Evolutionary conservation across 441 rosid species (phyloP), one percentile per base, ranked within the genome.

Genomic region (Croton setiger): DNA sequence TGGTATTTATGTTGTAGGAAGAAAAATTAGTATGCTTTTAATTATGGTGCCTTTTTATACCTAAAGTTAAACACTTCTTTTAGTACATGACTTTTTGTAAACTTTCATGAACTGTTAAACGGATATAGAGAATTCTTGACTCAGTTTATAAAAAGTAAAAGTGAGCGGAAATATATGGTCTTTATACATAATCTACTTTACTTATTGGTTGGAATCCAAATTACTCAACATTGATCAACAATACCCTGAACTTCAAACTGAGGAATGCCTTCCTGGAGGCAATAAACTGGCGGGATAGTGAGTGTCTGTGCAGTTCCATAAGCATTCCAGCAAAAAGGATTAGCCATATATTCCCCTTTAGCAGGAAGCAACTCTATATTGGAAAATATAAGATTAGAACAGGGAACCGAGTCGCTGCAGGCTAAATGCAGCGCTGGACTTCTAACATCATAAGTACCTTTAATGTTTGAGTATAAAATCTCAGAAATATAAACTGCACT

Each of bases 381-480:
- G 3, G 85, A 73, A 20, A 83, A 52, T 4, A 59, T 48, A 33
- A 81, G 72, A 68, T 77, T 71, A 14, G 83, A 79, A 80, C 87
- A 83, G 5, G 87, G 87, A 36, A 83, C 72, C 3, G 82, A 74
- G 21, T 83, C 84, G 61, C 87, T 83, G 72, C 85, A 83, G 15
- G 80, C 83, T 27, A 83, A 77, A 45, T 75, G 81, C 77, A 83
- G 56, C 0, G 83, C 78, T 0, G 83, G 82, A 58, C 83, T 81
- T 27, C 85, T 74, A 14, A 60, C 59, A 44, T 81, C 83, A 23
- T 83, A 83, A 3, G 85, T 83, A 1, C 87, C 87, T 65, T 68
- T 75, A 21, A 81, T 83, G 74, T 72, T 77, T 15, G 80, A 68
- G 77, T 83, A 79, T 7, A 31, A 14, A 49, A 83, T 68, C 70